phyloP scores from a whole-genome alignment of 225 moss, liverwort and hornwort genomes.

The Pleurozium schreberi region DNA sequence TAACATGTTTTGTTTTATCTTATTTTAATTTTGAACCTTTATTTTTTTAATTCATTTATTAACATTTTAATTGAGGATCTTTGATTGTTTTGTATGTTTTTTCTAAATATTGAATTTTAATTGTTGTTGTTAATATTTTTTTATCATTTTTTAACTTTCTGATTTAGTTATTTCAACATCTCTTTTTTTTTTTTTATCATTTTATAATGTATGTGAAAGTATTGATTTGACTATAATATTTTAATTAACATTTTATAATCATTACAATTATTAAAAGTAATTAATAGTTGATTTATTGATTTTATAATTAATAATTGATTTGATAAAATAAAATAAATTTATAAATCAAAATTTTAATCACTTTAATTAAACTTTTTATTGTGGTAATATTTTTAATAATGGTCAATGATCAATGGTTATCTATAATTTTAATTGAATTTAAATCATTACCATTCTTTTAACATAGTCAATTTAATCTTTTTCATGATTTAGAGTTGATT shows the following conservation, averaged over 20 bases:
- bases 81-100: too few relatives aligned
- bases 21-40: not conserved
- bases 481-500: not conserved
- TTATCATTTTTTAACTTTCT: not conserved
- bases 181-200: not conserved
- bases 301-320: too few relatives aligned
- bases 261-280: not conserved
- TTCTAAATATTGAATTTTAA: not conserved
- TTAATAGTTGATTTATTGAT: not conserved
- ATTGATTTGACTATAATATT: not conserved
- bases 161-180: not conserved
- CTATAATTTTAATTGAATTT: not conserved
- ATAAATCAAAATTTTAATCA: not conserved
- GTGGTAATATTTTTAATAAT: not conserved
- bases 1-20: too few relatives aligned
- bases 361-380: too few relatives aligned
- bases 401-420: accelerated
- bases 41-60: not conserved
- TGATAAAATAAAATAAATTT: too few relatives aligned
- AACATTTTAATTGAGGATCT: too few relatives aligned
- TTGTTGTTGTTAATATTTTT: not conserved
- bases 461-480: not conserved
- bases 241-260: too few relatives aligned
- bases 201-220: not conserved
- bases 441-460: not conserved